Percentiles rank a stretch among this genome's conserved stretches.
phyloP scores from a whole-genome alignment of 805 yeast genomes.

The Ogataea methylovora region DNA sequence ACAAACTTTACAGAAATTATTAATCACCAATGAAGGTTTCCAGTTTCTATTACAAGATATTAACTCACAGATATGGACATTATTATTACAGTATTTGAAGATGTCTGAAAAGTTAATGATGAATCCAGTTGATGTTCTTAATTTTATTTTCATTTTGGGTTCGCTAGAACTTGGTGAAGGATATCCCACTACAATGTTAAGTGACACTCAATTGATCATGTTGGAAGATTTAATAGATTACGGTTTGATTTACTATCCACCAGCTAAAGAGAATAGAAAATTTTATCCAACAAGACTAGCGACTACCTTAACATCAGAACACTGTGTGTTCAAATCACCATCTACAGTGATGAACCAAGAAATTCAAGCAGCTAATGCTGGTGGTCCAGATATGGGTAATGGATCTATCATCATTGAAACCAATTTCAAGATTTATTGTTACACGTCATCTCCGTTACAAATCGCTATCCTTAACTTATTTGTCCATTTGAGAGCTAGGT shows the following conservation, averaged over 20 bases:
- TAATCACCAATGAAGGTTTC: conserved; percentile 87
- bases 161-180: conserved; percentile 87
- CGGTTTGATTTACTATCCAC: conserved; percentile 65
- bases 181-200: conserved; percentile 62
- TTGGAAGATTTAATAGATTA: conserved; percentile 85
- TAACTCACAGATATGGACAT: conserved; percentile 91
- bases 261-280: conserved; percentile 34
- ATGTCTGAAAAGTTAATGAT: conserved; percentile 77
- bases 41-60: conserved; percentile 90
- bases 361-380: conserved; percentile 28
- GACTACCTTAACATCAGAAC: conserved; percentile 81
- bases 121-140: conserved; percentile 94
- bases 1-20: conserved; percentile 29
- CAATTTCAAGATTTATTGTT: conserved; percentile 87
- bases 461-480: conserved; percentile 87
- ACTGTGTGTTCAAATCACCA: conserved; percentile 63
- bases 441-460: conserved; percentile 89
- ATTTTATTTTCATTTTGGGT: conserved; percentile 89
- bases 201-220: conserved; percentile 79
- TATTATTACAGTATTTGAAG: conserved; percentile 78
- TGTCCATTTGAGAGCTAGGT: conserved; percentile 78
- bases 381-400: conserved; percentile 9
- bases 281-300: conserved; percentile 91
- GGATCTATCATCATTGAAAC: conserved; percentile 90
- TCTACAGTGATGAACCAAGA: conserved; percentile 71